Conservation (phyloP, 495 filamentous ascomycete genomes). For the Daldinia bambusicola region DNA sequence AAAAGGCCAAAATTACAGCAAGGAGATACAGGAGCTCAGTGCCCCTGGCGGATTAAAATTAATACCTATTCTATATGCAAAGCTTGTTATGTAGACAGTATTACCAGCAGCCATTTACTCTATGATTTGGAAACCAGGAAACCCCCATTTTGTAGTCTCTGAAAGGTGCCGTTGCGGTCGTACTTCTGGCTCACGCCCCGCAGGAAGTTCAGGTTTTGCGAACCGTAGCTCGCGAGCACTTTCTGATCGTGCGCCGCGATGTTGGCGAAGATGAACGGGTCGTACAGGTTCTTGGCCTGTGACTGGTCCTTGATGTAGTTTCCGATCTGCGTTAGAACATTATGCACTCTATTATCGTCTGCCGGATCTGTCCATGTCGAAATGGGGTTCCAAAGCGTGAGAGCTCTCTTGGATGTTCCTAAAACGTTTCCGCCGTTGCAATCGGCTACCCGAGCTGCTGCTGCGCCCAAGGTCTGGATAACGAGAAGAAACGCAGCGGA, state of each 20-base stretch:
- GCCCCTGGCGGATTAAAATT: too few species aligned
- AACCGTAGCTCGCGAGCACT: slow-evolving; percentile 4
- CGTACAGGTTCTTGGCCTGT: not conserved
- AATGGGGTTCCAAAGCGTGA: slow-evolving; percentile 2
- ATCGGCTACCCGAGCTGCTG: not conserved
- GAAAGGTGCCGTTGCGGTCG: not conserved
- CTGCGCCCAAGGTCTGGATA: slow-evolving; percentile 1
- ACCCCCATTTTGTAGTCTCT: not conserved
- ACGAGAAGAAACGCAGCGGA: not conserved
- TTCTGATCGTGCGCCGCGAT: not conserved
- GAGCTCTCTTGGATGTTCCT: not conserved
- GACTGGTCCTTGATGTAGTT: not conserved
- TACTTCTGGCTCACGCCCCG: not conserved
- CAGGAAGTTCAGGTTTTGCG: not conserved
- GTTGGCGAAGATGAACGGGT: not conserved
- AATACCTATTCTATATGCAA: too few species aligned
- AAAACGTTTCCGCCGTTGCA: not conserved
- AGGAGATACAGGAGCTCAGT: too few species aligned
- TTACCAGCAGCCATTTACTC: not conserved
- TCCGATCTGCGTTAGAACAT: not conserved
- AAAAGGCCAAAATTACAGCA: too few species aligned
- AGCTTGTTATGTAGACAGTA: too few species aligned
- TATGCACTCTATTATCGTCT: not conserved
- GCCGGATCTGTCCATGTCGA: not conserved
- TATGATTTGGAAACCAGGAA: slow-evolving; percentile 1